These are phyloP conservation scores for Blattamonas nauphoetae DNA, from an alignment of 78 protist species.

Conservation along the genomic window DNA sequence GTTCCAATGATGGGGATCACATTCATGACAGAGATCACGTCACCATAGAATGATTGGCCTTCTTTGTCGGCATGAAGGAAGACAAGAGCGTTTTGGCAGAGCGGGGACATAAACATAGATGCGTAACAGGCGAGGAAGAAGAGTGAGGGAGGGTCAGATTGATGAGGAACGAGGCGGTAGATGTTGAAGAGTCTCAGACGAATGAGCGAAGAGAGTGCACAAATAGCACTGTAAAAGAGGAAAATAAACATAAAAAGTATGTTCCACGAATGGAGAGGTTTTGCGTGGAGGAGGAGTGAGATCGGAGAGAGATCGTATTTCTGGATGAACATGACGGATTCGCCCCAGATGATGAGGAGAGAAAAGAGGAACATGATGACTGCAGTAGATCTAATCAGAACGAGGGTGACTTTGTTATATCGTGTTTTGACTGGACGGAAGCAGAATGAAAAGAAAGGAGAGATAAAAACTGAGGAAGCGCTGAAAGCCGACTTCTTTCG, in stretches of 20 bases:
- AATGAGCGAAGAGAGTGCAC: background rate
- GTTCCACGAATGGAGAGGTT: background rate
- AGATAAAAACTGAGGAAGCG: too few relatives aligned
- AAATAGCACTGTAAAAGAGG: background rate
- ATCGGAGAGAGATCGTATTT: background rate
- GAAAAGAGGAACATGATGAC: background rate
- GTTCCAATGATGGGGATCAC: background rate
- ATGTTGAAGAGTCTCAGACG: background rate
- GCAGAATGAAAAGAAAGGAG: too few relatives aligned
- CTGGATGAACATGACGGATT: background rate
- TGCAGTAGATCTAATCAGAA: background rate
- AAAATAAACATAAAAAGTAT: background rate
- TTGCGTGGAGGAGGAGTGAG: background rate
- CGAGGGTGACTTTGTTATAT: background rate
- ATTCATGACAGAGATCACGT: background rate
- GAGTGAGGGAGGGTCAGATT: background rate
- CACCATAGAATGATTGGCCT: background rate
- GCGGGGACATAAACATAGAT: background rate
- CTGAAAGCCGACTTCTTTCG: too few relatives aligned
- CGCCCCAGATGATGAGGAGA: background rate
- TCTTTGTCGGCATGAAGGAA: background rate
- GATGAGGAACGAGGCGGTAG: conserved; percentile 8
- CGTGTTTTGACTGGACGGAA: too few relatives aligned
- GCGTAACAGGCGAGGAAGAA: conserved; percentile 3
- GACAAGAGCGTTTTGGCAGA: background rate